A percentile compares a stretch with the other conserved stretches of the same genome.
phyloP scores from a whole-genome alignment of 495 filamentous ascomycete species.

The Xylaria intraflava region DNA sequence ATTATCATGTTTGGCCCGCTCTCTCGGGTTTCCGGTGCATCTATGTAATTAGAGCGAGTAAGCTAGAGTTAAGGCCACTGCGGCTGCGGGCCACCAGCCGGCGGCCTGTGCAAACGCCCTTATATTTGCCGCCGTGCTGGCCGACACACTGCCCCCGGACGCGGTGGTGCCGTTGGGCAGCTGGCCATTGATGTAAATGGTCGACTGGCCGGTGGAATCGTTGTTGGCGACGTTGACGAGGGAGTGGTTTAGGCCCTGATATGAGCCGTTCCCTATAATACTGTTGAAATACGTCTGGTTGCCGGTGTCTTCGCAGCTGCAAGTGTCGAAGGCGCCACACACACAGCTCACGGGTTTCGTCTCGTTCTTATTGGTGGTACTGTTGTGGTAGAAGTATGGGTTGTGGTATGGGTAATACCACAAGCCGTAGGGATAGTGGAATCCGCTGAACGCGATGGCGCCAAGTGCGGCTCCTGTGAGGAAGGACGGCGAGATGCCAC shows the following conservation, averaged over 20 bases:
- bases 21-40: no score
- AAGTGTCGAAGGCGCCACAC: conserved; percentile 62
- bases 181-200: conserved; percentile 78
- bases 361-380: conserved; percentile 50
- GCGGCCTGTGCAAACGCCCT: conserved; percentile 36
- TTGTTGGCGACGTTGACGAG: conserved; percentile 60
- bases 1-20: no score
- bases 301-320: conserved; percentile 72
- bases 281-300: conserved; percentile 50
- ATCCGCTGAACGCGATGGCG: conserved; percentile 46
- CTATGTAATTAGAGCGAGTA: conserved; percentile 12
- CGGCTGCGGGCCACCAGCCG: conserved; percentile 56
- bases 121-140: conserved; percentile 27
- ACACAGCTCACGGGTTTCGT: conserved; percentile 66
- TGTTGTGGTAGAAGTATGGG: conserved; percentile 58
- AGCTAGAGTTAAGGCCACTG: conserved; percentile 46
- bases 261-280: conserved; percentile 60
- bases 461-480: conserved; percentile 52
- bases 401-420: conserved; percentile 64
- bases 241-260: conserved; percentile 52
- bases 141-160: conserved; percentile 46
- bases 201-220: conserved; percentile 50
- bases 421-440: conserved; percentile 56
- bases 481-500: conserved; percentile 52
- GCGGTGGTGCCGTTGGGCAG: conserved; percentile 78